These are phyloP conservation scores for Laguncularia racemosa DNA, from an alignment of 345 rosid species.

Conservation along the genomic window DNA sequence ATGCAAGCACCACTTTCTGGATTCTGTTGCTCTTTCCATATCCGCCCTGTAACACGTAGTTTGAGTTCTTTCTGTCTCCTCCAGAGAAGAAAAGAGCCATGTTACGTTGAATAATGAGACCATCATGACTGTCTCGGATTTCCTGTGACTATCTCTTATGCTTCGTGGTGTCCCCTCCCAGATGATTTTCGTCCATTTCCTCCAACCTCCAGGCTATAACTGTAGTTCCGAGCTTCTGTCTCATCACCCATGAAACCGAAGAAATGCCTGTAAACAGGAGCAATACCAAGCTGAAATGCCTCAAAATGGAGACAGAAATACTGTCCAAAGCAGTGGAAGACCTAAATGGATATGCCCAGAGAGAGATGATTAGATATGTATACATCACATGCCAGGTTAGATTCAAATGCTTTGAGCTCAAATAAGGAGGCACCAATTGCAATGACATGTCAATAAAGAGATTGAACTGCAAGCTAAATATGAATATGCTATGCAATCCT, in stretches of 20 bases:
- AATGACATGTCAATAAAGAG: no score
- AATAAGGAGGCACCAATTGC: no score
- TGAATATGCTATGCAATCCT: no score
- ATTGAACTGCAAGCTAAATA: no score
- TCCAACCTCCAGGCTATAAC: constrained; percentile 53
- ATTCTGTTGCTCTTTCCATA: constrained; percentile 80
- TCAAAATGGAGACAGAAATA: constrained; percentile 59
- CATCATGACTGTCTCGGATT: constrained; percentile 51
- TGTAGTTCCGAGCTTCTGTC: constrained; percentile 36
- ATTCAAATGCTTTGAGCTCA: no score
- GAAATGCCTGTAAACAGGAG: constrained; percentile 54
- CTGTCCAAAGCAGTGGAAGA: constrained; percentile 42
- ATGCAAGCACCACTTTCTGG: constrained; percentile 79
- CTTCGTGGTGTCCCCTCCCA: constrained; percentile 59
- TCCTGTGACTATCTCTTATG: constrained; percentile 45
- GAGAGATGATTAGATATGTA: not conserved
- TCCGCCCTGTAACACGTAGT: constrained; percentile 40
- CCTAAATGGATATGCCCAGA: constrained; percentile 22
- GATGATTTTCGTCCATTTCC: constrained; percentile 37
- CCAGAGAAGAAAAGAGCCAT: constrained; percentile 53
- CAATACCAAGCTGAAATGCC: constrained; percentile 43
- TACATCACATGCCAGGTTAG: constrained; percentile 1
- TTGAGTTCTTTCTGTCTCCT: constrained; percentile 37
- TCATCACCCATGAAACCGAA: constrained; percentile 56
- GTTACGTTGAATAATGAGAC: constrained; percentile 40